Percentiles rank a stretch among this genome's conserved stretches.
Evolutionary conservation across 1,284 basidiomycete species (phyloP).

Genomic region (Austropuccinia psidii): DNA sequence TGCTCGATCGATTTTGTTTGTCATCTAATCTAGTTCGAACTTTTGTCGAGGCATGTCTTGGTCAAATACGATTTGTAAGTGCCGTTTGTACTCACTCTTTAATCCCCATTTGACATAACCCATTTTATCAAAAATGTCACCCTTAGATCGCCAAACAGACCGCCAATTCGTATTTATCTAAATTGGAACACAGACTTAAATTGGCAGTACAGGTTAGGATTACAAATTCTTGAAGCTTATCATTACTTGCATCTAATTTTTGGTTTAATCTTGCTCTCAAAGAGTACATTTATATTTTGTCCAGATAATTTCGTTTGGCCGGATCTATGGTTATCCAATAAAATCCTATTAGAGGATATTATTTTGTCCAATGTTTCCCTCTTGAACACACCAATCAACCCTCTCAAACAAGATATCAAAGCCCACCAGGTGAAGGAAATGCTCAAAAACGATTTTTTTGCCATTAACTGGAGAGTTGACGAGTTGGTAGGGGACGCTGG

Average conservation of each 20-base stretch:
- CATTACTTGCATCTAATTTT: background rate
- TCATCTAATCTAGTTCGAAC: conserved; percentile 36
- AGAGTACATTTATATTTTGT: conserved; percentile 36
- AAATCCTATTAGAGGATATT: conserved; percentile 23
- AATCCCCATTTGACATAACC: background rate
- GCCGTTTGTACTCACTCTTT: background rate
- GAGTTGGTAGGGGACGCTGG: conserved; percentile 35
- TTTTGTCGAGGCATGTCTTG: conserved; percentile 34
- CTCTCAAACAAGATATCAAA: background rate
- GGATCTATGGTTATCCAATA: conserved; percentile 32
- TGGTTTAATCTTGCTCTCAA: background rate
- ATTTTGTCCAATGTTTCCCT: conserved; percentile 4
- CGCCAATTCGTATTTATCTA: conserved; percentile 22
- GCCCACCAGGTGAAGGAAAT: conserved; percentile 19
- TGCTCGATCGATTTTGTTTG: conserved; percentile 28
- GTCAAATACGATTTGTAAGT: conserved; percentile 33
- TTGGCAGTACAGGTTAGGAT: conserved; percentile 29
- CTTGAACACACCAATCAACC: background rate
- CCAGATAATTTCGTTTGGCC: conserved; percentile 36
- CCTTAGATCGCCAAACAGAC: conserved; percentile 26
- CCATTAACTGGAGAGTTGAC: conserved; percentile 31
- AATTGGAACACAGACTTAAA: conserved; percentile 30
- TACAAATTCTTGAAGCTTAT: background rate
- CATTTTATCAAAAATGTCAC: background rate
- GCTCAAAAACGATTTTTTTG: conserved; percentile 31